Percentiles rank a stretch among this genome's conserved stretches.
Conservation (phyloP, 106 monocot genomes). For the Dioscorea alata region DNA sequence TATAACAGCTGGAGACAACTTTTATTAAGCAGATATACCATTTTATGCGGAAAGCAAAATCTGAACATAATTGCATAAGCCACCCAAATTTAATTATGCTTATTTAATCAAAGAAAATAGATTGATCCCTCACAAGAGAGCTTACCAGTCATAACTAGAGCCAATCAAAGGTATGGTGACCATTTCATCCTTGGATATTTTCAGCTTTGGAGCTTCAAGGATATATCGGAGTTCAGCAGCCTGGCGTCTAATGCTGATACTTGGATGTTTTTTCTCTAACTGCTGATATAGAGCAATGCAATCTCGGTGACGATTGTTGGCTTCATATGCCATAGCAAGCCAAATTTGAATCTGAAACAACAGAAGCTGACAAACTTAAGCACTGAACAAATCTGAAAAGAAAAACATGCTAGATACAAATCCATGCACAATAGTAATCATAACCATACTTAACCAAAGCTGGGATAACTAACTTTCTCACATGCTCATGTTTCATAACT, state of each 20-base stretch:
- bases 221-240: constrained; percentile 92
- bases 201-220: constrained; percentile 94
- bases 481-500: too few relatives aligned
- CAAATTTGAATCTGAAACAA: constrained; percentile 89
- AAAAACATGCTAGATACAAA: neutral
- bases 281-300: constrained; percentile 86
- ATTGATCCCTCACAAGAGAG: neutral
- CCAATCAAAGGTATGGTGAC: constrained; percentile 94
- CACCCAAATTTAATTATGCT: neutral
- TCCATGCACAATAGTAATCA: neutral
- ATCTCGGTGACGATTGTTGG: constrained; percentile 86
- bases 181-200: constrained; percentile 95
- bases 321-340: constrained; percentile 99
- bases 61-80: neutral
- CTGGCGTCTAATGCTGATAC: constrained; percentile 76
- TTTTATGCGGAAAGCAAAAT: neutral
- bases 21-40: neutral
- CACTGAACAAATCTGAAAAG: neutral
- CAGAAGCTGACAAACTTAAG: neutral
- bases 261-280: constrained; percentile 82
- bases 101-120: neutral
- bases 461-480: too few relatives aligned
- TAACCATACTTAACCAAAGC: too few relatives aligned
- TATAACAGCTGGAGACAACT: neutral
- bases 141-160: constrained; percentile 89